These are phyloP conservation scores for Gremmenia infestans DNA, from an alignment of 2,329 filamentous ascomycete genomes.

Conservation along the genomic window DNA sequence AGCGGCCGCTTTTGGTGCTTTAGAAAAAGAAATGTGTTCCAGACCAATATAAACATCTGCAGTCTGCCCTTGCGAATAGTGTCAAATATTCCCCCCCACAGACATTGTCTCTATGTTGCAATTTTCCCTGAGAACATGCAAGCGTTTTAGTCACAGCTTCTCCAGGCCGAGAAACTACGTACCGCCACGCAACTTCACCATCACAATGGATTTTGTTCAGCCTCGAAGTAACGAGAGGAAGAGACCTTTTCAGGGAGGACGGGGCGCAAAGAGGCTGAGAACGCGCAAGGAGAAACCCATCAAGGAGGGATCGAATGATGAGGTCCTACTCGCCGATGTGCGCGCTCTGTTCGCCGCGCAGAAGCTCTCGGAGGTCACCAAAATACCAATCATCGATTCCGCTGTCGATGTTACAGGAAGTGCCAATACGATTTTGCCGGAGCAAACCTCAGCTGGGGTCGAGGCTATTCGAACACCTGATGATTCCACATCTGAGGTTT, in stretches of 20 bases:
- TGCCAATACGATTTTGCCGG: background rate
- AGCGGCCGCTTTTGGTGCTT: too few species aligned
- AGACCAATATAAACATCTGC: background rate
- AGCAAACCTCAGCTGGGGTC: background rate
- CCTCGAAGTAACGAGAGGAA: constrained; percentile 18
- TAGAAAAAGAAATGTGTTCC: background rate
- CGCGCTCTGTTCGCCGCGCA: constrained; percentile 43
- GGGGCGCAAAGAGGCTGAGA: constrained; percentile 44
- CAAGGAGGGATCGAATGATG: constrained; percentile 58
- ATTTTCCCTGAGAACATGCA: background rate
- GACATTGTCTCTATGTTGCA: background rate
- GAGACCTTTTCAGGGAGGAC: constrained; percentile 27
- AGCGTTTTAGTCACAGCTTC: background rate
- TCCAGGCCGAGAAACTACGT: background rate
- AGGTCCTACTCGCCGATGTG: constrained; percentile 62
- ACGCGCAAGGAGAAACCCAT: constrained; percentile 50
- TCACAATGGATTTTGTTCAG: constrained; percentile 9
- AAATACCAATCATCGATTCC: constrained; percentile 16
- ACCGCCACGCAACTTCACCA: background rate
- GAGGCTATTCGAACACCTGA: constrained; percentile 15
- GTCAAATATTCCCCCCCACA: background rate
- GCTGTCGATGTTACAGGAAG: constrained; percentile 20
- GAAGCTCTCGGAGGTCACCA: constrained; percentile 33
- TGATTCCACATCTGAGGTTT: constrained; percentile 19
- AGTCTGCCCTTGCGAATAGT: background rate